Evolutionary conservation across 2,329 filamentous ascomycete species (phyloP).

Genomic region (Chrysoporthe cubensis): DNA sequence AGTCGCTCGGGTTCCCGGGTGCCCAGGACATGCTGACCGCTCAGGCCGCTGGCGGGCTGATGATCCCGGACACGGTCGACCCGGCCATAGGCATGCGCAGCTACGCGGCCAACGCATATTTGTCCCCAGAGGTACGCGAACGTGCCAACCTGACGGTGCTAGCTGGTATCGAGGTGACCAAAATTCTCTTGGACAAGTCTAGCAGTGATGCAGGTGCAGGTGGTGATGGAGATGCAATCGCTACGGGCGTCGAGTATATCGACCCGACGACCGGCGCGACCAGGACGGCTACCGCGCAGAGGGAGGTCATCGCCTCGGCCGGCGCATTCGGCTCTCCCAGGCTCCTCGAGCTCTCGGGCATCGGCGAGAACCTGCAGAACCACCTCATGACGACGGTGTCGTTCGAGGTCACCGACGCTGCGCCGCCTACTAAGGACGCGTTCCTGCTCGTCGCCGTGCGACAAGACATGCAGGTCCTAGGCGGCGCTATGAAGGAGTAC

Average conservation of each 20-base stretch:
- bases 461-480: slow-evolving; percentile 6
- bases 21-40: too few species aligned
- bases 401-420: slow-evolving; percentile 37
- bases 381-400: slow-evolving; percentile 30
- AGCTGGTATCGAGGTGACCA: slow-evolving; percentile 16
- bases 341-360: slow-evolving; percentile 36
- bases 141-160: slow-evolving; percentile 29
- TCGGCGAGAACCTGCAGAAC: slow-evolving; percentile 46
- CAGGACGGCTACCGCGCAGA: neutral
- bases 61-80: too few species aligned
- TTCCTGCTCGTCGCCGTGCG: neutral
- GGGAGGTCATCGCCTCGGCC: slow-evolving; percentile 33
- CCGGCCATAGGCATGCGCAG: slow-evolving; percentile 19
- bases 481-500: slow-evolving; percentile 2
- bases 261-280: neutral
- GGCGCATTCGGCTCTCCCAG: slow-evolving; percentile 32
- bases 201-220: too few species aligned
- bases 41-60: too few species aligned
- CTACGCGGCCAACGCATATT: slow-evolving; percentile 30
- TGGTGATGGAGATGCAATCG: neutral
- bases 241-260: slow-evolving; percentile 7
- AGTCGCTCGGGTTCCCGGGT: neutral
- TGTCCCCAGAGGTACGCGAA: slow-evolving; percentile 13
- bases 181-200: neutral
- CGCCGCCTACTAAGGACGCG: too few species aligned